These are phyloP conservation scores for Saccharomycopsis crataegensis DNA, from an alignment of 1,139 yeast genomes.

Conservation along the genomic window DNA sequence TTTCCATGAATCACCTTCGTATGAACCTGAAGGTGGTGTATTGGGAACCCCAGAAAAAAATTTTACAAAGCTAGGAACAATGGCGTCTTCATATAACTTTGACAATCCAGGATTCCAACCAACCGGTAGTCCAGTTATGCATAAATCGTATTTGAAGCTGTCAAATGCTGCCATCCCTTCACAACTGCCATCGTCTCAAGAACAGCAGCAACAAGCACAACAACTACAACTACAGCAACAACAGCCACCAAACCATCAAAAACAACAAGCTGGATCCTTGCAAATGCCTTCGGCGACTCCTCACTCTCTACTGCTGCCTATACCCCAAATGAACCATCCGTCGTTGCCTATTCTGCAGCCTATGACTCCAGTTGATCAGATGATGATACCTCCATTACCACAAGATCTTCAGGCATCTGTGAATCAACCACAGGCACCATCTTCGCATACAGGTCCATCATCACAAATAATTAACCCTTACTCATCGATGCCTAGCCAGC, in stretches of 20 bases:
- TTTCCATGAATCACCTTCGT: background rate
- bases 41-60: background rate
- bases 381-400: background rate
- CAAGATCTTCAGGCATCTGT: background rate
- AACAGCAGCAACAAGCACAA: slow-evolving; percentile 16
- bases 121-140: slow-evolving; percentile 19
- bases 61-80: background rate
- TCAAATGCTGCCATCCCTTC: slow-evolving; percentile 5
- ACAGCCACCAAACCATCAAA: background rate
- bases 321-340: background rate
- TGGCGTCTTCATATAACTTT: slow-evolving; percentile 26
- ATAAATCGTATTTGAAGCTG: slow-evolving; percentile 13
- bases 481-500: slow-evolving; percentile 19
- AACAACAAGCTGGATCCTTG: background rate
- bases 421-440: background rate
- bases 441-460: background rate
- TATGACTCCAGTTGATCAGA: background rate
- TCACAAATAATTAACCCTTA: background rate
- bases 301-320: background rate
- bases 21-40: background rate
- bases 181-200: slow-evolving; percentile 13
- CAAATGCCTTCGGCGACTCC: background rate
- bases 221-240: slow-evolving; percentile 12
- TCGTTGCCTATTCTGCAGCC: background rate
- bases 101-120: slow-evolving; percentile 33